phyloP scores from a whole-genome alignment of 164 flowering plant species.

The Vitis rotundifolia region DNA sequence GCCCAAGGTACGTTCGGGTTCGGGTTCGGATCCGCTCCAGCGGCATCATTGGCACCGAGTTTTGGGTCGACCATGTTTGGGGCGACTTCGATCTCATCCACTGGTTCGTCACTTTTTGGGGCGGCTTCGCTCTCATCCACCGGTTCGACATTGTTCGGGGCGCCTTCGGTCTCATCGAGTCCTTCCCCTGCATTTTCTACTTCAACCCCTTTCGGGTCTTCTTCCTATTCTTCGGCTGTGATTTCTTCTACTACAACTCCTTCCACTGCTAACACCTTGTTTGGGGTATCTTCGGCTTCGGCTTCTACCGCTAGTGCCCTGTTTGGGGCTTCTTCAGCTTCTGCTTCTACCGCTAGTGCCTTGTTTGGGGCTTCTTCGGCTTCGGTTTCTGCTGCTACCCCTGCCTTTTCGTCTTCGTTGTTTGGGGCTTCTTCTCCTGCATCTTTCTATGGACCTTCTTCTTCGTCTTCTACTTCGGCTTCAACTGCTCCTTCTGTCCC shows the following conservation, averaged over 20 bases:
- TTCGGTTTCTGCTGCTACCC: not conserved
- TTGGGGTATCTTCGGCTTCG: too few species aligned
- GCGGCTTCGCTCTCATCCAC: conserved; percentile 12
- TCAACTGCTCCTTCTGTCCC: conserved; percentile 3
- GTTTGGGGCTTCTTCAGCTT: too few species aligned
- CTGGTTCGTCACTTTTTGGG: conserved; percentile 10
- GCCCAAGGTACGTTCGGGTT: not conserved
- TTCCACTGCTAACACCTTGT: too few species aligned
- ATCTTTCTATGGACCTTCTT: conserved; percentile 3
- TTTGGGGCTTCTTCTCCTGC: conserved; percentile 19
- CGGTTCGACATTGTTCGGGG: not conserved
- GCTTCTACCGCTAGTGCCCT: too few species aligned
- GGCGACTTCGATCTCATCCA: not conserved
- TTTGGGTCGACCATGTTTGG: not conserved
- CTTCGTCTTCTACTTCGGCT: conserved; percentile 16
- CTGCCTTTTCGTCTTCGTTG: conserved; percentile 6
- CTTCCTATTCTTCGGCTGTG: conserved; percentile 1
- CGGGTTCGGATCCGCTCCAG: not conserved
- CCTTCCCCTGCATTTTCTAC: conserved; percentile 7
- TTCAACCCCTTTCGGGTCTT: conserved; percentile 13
- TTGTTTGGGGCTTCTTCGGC: too few species aligned
- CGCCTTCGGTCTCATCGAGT: conserved; percentile 5
- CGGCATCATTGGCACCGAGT: conserved; percentile 5
- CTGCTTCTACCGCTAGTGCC: conserved; percentile 4
- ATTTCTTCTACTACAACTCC: too few species aligned